Evolutionary conservation across 2,329 filamentous ascomycete species (phyloP), one percentile per base, ranked within the genome.

Genomic region (Fusarium euwallaceae): DNA sequence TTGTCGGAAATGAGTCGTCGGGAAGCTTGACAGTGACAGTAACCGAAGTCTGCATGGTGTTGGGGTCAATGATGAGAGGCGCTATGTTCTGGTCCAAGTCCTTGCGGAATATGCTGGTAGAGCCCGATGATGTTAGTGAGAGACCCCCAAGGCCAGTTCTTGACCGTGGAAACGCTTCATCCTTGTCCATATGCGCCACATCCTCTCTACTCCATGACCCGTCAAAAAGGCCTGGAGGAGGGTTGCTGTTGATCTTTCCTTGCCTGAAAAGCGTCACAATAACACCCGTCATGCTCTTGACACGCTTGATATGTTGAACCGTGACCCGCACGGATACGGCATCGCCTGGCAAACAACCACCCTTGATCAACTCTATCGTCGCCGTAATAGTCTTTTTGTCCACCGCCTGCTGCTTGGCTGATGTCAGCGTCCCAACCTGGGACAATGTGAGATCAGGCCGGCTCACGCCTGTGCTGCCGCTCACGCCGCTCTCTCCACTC

Each of bases 181-280:
- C 93, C 78, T 93, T 94, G 69, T 95, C 92, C 17, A 91, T 84
- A 78, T 91, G 92, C 77, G 91, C 92, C 12, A 90, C 90, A n/a
- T 88, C 85, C 71, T 93, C 91, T 70, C 90, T 90, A 1, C 90
- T 89, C 48, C 90, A 85, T 17, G 84, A 83, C 58, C 84, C 81
- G 61, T 84, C 82, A 70, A 91, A 90, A 9, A 88, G 80, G 7
- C 86, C 86, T 14, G 85, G 78, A 6, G 88, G 85, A 6, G 91
- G 91, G 8, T 90, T 85, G 78, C 95, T 93, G 80, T 99, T 96
- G 55, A 98, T 96, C 69, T 95, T 92, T 27, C 95, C 95, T 82
- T 97, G 94, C 53, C 97, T 91, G 81, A 97, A 98, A 10, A 99
- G 86, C 2, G 97, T 98, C 55, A 98, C 91, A 70, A 98, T 97